Evolutionary conservation across 108 stramenopile species (phyloP).

Genomic region (Cyclostephanos tholiformis): DNA sequence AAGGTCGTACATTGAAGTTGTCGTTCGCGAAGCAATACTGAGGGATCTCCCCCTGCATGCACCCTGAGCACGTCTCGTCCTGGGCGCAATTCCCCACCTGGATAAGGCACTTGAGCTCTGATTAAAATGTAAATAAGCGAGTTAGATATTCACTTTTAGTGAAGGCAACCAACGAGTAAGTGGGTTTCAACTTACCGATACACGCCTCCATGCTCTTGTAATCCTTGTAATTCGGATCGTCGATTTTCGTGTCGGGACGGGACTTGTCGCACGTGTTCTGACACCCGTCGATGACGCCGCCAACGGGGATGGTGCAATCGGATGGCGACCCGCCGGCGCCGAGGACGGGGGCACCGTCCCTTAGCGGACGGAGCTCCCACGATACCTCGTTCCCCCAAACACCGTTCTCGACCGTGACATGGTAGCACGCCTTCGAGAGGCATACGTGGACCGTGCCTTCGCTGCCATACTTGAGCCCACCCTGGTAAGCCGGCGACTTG

Average conservation of each 20-base stretch:
- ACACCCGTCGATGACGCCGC: slow-evolving; percentile 51
- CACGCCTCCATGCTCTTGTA: slow-evolving; percentile 80
- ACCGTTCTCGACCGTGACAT: slow-evolving; percentile 69
- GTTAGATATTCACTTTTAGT: too few relatives aligned
- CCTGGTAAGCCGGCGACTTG: slow-evolving; percentile 53
- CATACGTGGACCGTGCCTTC: slow-evolving; percentile 77
- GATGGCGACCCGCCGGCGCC: slow-evolving; percentile 77
- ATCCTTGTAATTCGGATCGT: slow-evolving; percentile 76
- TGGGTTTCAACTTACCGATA: too few relatives aligned
- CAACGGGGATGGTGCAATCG: slow-evolving; percentile 49
- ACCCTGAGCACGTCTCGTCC: slow-evolving; percentile 60
- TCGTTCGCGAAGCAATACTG: slow-evolving; percentile 56
- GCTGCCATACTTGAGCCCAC: slow-evolving; percentile 68
- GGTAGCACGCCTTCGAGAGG: slow-evolving; percentile 77
- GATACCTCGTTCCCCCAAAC: slow-evolving; percentile 90
- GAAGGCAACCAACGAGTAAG: too few relatives aligned
- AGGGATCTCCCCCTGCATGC: slow-evolving; percentile 57
- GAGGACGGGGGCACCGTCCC: slow-evolving; percentile 59
- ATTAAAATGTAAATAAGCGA: too few relatives aligned
- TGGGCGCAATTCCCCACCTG: slow-evolving; percentile 72
- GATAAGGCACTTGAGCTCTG: slow-evolving; percentile 78
- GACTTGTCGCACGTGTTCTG: slow-evolving; percentile 63
- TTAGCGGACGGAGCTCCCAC: slow-evolving; percentile 78
- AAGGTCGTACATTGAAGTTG: slow-evolving; percentile 35
- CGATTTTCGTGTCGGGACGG: slow-evolving; percentile 59